phyloP scores from a whole-genome alignment of 768 basidiomycete species.

The Clitopilus passeckerianus region DNA sequence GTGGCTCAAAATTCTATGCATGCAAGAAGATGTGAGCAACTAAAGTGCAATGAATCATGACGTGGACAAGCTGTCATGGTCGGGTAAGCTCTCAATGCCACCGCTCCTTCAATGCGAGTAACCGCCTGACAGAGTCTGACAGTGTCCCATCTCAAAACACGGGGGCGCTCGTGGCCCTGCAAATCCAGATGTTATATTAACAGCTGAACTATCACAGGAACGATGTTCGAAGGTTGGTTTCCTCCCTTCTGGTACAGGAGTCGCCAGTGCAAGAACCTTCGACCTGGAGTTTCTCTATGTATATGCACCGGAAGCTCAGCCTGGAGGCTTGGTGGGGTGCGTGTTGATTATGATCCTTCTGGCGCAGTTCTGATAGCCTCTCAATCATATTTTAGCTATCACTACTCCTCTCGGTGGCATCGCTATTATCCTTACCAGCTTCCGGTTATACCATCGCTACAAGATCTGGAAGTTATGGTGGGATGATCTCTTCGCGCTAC shows the following conservation, averaged over 20 bases:
- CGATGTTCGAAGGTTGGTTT: neutral
- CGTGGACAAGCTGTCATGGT: neutral
- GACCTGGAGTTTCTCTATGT: no score
- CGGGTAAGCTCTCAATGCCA: neutral
- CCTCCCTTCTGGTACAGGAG: neutral
- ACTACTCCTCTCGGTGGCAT: conserved; percentile 5
- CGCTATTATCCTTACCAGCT: conserved; percentile 14
- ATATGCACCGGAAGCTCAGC: neutral
- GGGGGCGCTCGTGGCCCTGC: neutral
- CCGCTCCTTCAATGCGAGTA: no score
- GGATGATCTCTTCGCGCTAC: conserved; percentile 23
- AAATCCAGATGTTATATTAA: neutral
- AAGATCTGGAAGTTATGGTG: conserved; percentile 20
- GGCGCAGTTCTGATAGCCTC: neutral
- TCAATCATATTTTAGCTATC: neutral
- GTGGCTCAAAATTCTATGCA: neutral
- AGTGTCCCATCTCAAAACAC: neutral
- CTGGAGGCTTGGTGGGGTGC: neutral
- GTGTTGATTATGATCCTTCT: neutral
- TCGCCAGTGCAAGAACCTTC: no score
- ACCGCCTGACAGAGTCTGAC: neutral
- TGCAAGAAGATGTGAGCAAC: no score
- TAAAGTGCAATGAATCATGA: no score
- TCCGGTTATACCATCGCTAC: conserved; percentile 17
- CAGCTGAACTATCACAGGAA: neutral